A percentile compares a stretch with the other conserved stretches of the same genome.
phyloP scores from a whole-genome alignment of 148 eudicot genomes.

The Dysphania ambrosioides region DNA sequence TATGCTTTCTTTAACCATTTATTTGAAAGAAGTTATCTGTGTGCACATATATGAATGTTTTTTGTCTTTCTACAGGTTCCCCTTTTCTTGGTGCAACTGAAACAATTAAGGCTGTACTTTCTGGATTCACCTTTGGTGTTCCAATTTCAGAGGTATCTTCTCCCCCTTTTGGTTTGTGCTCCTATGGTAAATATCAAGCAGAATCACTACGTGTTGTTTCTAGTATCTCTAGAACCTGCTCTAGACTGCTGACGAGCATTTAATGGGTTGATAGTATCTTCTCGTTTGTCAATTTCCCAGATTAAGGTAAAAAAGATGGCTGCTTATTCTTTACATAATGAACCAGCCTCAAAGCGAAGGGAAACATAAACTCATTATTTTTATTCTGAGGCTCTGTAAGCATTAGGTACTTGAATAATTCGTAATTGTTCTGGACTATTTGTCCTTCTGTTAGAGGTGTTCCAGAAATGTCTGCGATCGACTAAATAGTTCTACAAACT shows the following conservation, averaged over 20 bases:
- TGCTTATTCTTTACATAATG: too few species aligned
- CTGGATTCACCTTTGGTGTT: slow-evolving; percentile 85
- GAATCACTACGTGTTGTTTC: not conserved
- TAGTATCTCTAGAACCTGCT: not conserved
- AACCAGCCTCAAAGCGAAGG: not conserved
- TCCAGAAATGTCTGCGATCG: too few species aligned
- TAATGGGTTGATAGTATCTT: not conserved
- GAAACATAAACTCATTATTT: too few species aligned
- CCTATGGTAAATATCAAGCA: slow-evolving; percentile 5
- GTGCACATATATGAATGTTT: slow-evolving; percentile 2
- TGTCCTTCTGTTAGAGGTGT: too few species aligned
- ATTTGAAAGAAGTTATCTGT: not conserved
- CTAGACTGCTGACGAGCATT: not conserved
- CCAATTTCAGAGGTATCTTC: slow-evolving; percentile 78
- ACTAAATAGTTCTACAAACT: too few species aligned
- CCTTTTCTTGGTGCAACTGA: slow-evolving; percentile 86
- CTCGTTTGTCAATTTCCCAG: not conserved
- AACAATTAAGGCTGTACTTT: slow-evolving; percentile 71
- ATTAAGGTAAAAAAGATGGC: not conserved
- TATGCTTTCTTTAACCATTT: slow-evolving; percentile 34
- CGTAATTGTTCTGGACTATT: too few species aligned
- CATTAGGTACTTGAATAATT: too few species aligned
- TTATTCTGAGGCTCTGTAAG: too few species aligned
- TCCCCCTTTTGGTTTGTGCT: not conserved
- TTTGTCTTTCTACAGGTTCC: slow-evolving; percentile 53